A percentile compares a stretch with the other conserved stretches of the same genome.
These are phyloP conservation scores for Myxozyma lipomycoides DNA, from an alignment of 805 yeast species.

Conservation along the genomic window DNA sequence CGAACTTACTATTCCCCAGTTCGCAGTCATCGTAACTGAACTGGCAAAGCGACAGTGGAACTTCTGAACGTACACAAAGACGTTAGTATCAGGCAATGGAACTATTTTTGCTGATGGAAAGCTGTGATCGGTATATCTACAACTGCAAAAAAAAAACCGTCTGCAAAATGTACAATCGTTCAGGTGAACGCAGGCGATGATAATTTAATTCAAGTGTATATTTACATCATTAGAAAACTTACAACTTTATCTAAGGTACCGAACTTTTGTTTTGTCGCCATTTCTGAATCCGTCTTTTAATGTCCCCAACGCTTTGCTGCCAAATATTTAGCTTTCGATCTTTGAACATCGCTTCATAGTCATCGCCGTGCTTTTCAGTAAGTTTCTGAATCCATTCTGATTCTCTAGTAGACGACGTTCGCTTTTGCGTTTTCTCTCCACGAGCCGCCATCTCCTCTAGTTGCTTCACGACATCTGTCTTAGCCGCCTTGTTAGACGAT, in stretches of 20 bases:
- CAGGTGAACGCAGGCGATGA: slow-evolving; percentile 84
- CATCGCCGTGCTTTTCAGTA: slow-evolving; percentile 77
- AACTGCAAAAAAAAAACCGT: too few relatives aligned
- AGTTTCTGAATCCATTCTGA: slow-evolving; percentile 62
- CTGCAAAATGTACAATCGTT: slow-evolving; percentile 84
- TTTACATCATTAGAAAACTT: slow-evolving; percentile 51
- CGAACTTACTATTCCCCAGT: slow-evolving; percentile 96
- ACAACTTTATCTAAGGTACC: slow-evolving; percentile 38
- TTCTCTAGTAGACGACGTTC: slow-evolving; percentile 68
- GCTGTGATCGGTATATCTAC: too few relatives aligned
- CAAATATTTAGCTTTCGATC: slow-evolving; percentile 44
- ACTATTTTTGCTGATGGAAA: too few relatives aligned
- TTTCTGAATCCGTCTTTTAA: slow-evolving; percentile 63
- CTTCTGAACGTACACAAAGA: too few relatives aligned
- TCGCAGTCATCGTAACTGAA: slow-evolving; percentile 82
- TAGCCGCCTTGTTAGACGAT: slow-evolving; percentile 27
- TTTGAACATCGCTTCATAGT: slow-evolving; percentile 87
- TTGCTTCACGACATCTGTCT: slow-evolving; percentile 60
- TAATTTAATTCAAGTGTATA: slow-evolving; percentile 38
- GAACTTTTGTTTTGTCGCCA: slow-evolving; percentile 31
- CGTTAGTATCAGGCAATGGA: slow-evolving; percentile 54
- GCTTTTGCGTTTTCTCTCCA: slow-evolving; percentile 43
- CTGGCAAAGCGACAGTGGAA: too few relatives aligned
- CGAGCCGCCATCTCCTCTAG: slow-evolving; percentile 58
- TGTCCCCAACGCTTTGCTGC: slow-evolving; percentile 83